A percentile compares a stretch with the other conserved stretches of the same genome.
These are phyloP conservation scores for Saksenaea vasiformis DNA, from an alignment of 371 early-diverging fungal genomes.

Conservation along the genomic window DNA sequence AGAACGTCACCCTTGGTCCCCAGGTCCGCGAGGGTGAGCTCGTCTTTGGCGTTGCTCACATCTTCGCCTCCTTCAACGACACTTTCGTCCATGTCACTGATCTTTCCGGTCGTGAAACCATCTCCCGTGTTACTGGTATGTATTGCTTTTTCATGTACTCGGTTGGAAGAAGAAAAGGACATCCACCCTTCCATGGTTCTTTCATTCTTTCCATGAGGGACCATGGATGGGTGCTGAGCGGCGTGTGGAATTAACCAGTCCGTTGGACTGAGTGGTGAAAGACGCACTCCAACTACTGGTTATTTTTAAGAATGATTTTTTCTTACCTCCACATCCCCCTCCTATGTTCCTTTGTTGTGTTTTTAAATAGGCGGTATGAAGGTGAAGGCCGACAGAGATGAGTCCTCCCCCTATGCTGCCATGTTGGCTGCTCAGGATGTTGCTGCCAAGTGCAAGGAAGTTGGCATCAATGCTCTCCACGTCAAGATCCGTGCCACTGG, in stretches of 20 bases:
- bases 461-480: constrained; percentile 99
- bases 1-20: constrained; percentile 96
- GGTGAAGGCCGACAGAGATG: constrained; percentile 99
- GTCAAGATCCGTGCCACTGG: constrained; percentile 99
- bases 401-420: constrained; percentile 99
- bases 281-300: constrained; percentile 15
- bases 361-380: constrained; percentile 95
- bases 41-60: constrained; percentile 99
- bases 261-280: constrained; percentile 19
- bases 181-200: neutral
- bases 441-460: constrained; percentile 97
- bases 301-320: neutral
- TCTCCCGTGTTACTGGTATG: constrained; percentile 98
- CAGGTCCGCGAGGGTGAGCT: constrained; percentile 97
- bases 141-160: neutral
- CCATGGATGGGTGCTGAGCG: constrained; percentile 11
- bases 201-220: neutral
- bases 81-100: constrained; percentile 99
- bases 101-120: constrained; percentile 99
- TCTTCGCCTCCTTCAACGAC: constrained; percentile 99
- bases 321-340: constrained; percentile 16
- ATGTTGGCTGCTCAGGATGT: constrained; percentile 99
- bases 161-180: constrained; percentile 9
- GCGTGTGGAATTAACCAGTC: constrained; percentile 16
- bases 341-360: constrained; percentile 15